These are phyloP conservation scores for Saccharomyces hybrid DNA, from an alignment of 1,139 yeast genomes.

Conservation along the genomic window DNA sequence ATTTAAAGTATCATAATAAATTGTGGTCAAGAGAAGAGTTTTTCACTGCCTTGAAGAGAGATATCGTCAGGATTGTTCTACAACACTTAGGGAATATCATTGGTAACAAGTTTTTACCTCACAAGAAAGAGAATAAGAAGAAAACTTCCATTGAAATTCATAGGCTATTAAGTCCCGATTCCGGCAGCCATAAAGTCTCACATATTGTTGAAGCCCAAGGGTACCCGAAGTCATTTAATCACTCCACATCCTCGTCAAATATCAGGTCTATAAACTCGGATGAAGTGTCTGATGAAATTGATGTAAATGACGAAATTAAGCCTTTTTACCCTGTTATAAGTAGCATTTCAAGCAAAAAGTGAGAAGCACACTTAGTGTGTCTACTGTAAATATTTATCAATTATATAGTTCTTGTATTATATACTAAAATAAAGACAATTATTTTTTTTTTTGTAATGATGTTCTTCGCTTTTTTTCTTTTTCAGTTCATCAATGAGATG, in stretches of 20 bases:
- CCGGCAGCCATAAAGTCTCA: not conserved
- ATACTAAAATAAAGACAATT: not conserved
- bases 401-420: not conserved
- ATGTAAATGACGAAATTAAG: not conserved
- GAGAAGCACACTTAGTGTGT: not conserved
- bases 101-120: conserved; percentile 61
- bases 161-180: not conserved
- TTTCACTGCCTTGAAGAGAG: conserved; percentile 54
- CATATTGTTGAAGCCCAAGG: not conserved
- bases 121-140: conserved; percentile 31
- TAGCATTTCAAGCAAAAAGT: not conserved
- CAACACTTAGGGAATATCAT: conserved; percentile 74
- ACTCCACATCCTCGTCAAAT: not conserved
- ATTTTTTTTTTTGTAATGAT: not conserved
- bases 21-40: conserved; percentile 78
- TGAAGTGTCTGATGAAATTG: not conserved
- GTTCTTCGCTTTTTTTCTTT: not conserved
- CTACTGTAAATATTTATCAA: not conserved
- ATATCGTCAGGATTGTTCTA: conserved; percentile 58
- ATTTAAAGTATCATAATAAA: conserved; percentile 54
- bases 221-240: not conserved
- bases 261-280: not conserved
- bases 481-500: not conserved
- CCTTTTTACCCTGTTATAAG: not conserved
- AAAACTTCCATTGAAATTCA: not conserved